Conservation (phyloP, 495 filamentous ascomycete species). For the Pyrenopolyporus hunteri region DNA sequence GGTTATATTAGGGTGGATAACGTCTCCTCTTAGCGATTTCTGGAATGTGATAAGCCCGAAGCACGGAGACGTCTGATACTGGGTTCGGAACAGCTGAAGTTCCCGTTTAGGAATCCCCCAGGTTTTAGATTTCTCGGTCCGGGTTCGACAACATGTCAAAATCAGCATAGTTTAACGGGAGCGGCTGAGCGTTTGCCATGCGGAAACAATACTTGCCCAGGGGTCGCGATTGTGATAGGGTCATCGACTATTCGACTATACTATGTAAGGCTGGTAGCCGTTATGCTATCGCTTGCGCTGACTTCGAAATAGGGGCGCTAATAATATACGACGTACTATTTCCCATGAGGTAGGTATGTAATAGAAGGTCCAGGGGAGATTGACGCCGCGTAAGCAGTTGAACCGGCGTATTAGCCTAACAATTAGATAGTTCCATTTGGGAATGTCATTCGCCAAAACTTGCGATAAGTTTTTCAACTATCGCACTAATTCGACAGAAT, state of each 20-base stretch:
- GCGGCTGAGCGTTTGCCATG: background rate
- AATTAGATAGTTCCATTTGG: slow-evolving; percentile 19
- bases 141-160: background rate
- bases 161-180: background rate
- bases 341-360: background rate
- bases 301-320: slow-evolving; percentile 16
- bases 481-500: background rate
- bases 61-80: slow-evolving; percentile 3
- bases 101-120: slow-evolving; percentile 14
- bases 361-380: slow-evolving; percentile 6
- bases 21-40: no score
- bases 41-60: slow-evolving; percentile 15
- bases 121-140: slow-evolving; percentile 13
- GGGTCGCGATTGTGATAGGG: background rate
- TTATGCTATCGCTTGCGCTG: background rate
- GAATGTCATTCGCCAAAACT: slow-evolving; percentile 11
- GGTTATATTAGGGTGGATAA: no score
- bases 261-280: background rate
- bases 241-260: background rate
- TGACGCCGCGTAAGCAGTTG: slow-evolving; percentile 27
- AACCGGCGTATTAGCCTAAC: slow-evolving; percentile 2
- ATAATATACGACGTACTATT: background rate
- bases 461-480: background rate
- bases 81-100: slow-evolving; percentile 12
- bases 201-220: background rate